These are phyloP conservation scores for Boletus insuetus DNA, from an alignment of 768 basidiomycete species.

Conservation along the genomic window DNA sequence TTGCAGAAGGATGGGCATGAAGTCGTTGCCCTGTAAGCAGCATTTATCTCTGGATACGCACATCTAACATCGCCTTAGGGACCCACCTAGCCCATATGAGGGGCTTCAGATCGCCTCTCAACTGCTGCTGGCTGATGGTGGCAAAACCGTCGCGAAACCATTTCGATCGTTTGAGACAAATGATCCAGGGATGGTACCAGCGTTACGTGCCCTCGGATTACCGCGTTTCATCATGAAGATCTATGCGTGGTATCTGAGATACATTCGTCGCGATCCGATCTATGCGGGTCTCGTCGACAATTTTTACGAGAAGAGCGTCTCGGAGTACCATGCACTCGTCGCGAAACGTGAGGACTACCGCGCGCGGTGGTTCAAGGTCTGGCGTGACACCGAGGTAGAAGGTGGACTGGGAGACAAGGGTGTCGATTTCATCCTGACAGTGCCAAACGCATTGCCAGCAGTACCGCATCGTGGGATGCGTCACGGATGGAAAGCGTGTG, in stretches of 20 bases:
- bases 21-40: constrained; percentile 50
- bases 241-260: constrained; percentile 51
- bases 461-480: constrained; percentile 51
- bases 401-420: constrained; percentile 35
- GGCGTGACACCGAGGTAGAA: constrained; percentile 27
- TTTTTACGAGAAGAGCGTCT: constrained; percentile 46
- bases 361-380: constrained; percentile 38
- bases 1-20: constrained; percentile 48
- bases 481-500: constrained; percentile 56
- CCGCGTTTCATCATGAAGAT: constrained; percentile 46
- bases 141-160: constrained; percentile 35
- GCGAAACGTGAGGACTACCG: constrained; percentile 43
- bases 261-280: constrained; percentile 48
- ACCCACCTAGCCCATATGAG: constrained; percentile 47
- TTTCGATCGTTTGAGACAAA: constrained; percentile 44
- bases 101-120: constrained; percentile 52
- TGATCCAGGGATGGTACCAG: constrained; percentile 45
- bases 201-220: constrained; percentile 39
- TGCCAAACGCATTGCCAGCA: constrained; percentile 61
- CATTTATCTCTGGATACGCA: background rate
- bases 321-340: constrained; percentile 50
- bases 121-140: constrained; percentile 50
- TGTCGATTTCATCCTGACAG: constrained; percentile 62
- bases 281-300: constrained; percentile 54
- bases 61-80: constrained; percentile 9